Evolutionary conservation across 2,329 filamentous ascomycete genomes (phyloP), one percentile per base, ranked within the genome.

Genomic region (Fusarium domesticum): DNA sequence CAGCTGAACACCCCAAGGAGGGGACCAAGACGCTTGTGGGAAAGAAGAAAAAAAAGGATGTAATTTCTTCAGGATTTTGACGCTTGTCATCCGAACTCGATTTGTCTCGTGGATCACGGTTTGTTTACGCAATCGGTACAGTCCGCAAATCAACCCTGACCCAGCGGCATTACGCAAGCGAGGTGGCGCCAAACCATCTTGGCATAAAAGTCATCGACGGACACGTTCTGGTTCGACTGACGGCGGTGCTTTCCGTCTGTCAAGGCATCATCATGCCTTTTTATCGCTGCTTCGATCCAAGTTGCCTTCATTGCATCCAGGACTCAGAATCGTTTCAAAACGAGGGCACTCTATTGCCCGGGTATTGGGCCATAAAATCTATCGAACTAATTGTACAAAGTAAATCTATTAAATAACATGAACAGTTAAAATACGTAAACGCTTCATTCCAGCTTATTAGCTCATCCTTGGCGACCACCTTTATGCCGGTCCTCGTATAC

Each of bases 1-100:
- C 50, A 56, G 50, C 54, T 59, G 55, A 48, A 47, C n/a, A 42
- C 18, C 43, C 49, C 36, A 33, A 45, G n/a, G n/a, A n/a, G n/a
- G n/a, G n/a, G n/a, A n/a, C n/a, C n/a, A n/a, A n/a, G n/a, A n/a
- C n/a, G n/a, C n/a, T n/a, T n/a, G n/a, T n/a, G n/a, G n/a, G n/a
- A n/a, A n/a, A n/a, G n/a, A n/a, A n/a, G n/a, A n/a, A n/a, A n/a
- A n/a, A n/a, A n/a, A n/a, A n/a, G n/a, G n/a, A n/a, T n/a, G n/a
- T n/a, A n/a, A n/a, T n/a, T n/a, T n/a, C n/a, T n/a, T n/a, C n/a
- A n/a, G n/a, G n/a, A n/a, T n/a, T n/a, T n/a, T n/a, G n/a, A n/a
- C n/a, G n/a, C n/a, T n/a, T n/a, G n/a, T n/a, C n/a, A n/a, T n/a
- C n/a, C n/a, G n/a, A n/a, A n/a, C n/a, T n/a, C n/a, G n/a, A n/a